Base-by-base conservation (phyloP, 1,139 yeast genomes). In the Yamadazyma membranifaciens region DNA sequence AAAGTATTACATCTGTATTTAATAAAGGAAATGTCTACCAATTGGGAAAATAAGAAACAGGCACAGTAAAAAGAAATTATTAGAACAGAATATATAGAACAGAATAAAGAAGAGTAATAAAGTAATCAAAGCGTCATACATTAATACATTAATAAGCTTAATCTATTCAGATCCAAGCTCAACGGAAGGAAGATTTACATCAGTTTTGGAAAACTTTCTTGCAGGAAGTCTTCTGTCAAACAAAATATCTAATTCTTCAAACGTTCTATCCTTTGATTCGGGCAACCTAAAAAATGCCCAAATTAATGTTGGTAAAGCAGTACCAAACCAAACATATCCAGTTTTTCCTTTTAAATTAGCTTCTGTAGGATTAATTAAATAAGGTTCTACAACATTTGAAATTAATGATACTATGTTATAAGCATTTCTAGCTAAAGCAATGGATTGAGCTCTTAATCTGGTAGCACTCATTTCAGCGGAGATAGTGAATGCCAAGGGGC, bases 251-350 rank as follows among this genome's bases (percentile, higher is more conserved):
- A 57, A 50, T 37, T 57, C 61, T 43, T 52, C 60, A 39, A 51
- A 57, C 34, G 62, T 55, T 37, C 62, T 43, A 35, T 45, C 52
- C 34, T 52, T 54, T 14, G 58, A 48, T 43, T 57, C 62, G 3
- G 62, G 61, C 33, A 57, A 49, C 39, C 60, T 49, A 45, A 51
- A 57, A 40, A 30, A 56, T n/a, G 53, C 47, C 60, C 60, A 57
- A 20, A 55, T 42, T 24, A 55, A 51, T 1, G 56, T 51, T 9
- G 59, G 60, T 9, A 57, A 41, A 9, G 62, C 61, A 41, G 75
- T 59, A 1, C 73, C 83, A 25, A 76, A 78, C 62, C 62, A 59
- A 17, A 56, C 53, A 42, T 51, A 59, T 2, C 55, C 63, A n/a
- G 63, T 58, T 44, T 56, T 56, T 25, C 61, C 63, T 36, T 44